These are phyloP conservation scores for Agastache rugosa DNA, from an alignment of 257 asterid genomes.

Conservation along the genomic window DNA sequence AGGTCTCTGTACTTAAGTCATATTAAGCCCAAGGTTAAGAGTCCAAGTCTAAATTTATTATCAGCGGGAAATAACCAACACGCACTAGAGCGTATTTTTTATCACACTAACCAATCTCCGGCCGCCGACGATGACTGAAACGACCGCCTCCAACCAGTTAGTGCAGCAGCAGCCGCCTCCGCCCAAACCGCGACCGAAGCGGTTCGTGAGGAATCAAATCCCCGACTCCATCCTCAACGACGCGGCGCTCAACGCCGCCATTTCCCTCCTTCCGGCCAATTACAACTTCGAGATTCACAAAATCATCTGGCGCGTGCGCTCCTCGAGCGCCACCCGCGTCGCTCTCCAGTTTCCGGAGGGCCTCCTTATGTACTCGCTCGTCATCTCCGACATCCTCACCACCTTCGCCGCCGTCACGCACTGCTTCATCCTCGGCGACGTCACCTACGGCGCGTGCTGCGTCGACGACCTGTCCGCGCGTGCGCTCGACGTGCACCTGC, in stretches of 20 bases:
- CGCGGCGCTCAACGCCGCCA: slow-evolving; percentile 80
- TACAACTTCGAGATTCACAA: slow-evolving; percentile 97
- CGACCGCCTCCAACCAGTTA: slow-evolving; percentile 37
- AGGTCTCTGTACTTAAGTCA: background rate
- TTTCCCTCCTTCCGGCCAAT: slow-evolving; percentile 84
- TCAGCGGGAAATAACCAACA: background rate
- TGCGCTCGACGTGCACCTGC: slow-evolving; percentile 82
- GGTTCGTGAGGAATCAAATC: slow-evolving; percentile 81
- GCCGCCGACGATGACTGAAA: slow-evolving; percentile 41
- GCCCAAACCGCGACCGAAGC: slow-evolving; percentile 64
- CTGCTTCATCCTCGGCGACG: slow-evolving; percentile 93
- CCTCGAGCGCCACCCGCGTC: slow-evolving; percentile 69
- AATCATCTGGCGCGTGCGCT: slow-evolving; percentile 75
- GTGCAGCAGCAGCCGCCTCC: slow-evolving; percentile 34
- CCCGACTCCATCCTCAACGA: slow-evolving; percentile 84
- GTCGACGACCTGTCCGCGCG: slow-evolving; percentile 91
- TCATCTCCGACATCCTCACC: slow-evolving; percentile 86
- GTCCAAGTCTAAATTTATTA: background rate
- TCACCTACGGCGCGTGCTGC: slow-evolving; percentile 97
- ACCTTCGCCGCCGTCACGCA: slow-evolving; percentile 77
- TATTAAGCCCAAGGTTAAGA: background rate
- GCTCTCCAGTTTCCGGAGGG: slow-evolving; percentile 99
- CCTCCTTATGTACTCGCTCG: slow-evolving; percentile 76
- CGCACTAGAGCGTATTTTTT: slow-evolving; percentile 22
- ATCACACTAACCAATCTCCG: slow-evolving; percentile 19